Conservation (phyloP, 805 yeast genomes). For the Kuraishia piskuri region DNA sequence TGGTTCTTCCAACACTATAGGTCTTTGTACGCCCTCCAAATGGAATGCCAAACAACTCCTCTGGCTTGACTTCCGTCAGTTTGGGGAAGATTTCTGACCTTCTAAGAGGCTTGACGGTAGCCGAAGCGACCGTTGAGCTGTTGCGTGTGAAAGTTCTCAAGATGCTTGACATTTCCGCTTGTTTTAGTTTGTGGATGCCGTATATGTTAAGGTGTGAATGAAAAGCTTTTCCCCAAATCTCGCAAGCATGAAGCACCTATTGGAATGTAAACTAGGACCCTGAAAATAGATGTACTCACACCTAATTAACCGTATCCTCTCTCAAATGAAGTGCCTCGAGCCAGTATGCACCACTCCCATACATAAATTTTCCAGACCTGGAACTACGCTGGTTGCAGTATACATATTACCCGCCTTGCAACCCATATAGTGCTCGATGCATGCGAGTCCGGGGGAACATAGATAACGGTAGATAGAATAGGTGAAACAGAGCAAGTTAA, state of each 20-base stretch:
- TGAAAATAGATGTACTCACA: neutral
- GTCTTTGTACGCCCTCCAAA: constrained; percentile 14
- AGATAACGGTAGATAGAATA: neutral
- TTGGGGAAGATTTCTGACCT: constrained; percentile 3
- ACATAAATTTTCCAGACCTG: neutral
- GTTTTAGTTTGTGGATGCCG: neutral
- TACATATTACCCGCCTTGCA: neutral
- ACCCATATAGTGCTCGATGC: neutral
- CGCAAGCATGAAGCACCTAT: too few species aligned
- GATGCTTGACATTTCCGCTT: neutral
- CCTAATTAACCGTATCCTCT: neutral
- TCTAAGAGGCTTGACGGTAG: neutral
- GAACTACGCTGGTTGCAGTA: neutral
- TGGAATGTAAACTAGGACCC: too few species aligned
- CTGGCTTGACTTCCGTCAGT: neutral
- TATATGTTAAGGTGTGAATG: too few species aligned
- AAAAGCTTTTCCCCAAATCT: too few species aligned
- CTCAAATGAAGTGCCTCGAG: neutral
- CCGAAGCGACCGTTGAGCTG: neutral
- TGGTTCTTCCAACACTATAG: constrained; percentile 40
- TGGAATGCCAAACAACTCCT: constrained; percentile 1
- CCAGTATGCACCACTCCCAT: neutral
- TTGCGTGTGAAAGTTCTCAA: neutral
- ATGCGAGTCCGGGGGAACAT: neutral
- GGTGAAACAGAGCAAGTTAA: too few species aligned